Percentiles rank a stretch among this genome's conserved stretches.
phyloP scores from a whole-genome alignment of 495 filamentous ascomycete genomes.

The Penicillium soppii region DNA sequence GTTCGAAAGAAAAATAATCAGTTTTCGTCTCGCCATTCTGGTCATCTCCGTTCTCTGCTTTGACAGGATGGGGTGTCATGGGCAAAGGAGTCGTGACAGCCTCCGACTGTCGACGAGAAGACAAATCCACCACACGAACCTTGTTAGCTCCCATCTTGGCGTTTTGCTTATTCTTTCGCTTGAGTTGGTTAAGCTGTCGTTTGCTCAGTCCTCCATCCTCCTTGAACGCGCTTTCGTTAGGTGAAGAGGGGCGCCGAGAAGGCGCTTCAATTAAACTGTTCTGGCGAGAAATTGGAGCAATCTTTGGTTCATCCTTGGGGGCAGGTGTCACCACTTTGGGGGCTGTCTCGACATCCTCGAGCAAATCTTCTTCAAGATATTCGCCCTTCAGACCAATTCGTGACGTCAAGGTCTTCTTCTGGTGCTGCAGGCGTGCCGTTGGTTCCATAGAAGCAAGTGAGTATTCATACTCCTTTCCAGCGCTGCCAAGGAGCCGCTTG shows the following conservation, averaged over 20 bases:
- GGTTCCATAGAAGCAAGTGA: slow-evolving; percentile 79
- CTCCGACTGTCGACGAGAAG: slow-evolving; percentile 67
- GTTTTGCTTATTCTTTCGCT: slow-evolving; percentile 82
- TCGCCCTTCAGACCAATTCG: slow-evolving; percentile 82
- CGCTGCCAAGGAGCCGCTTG: slow-evolving; percentile 77
- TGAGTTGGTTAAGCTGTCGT: slow-evolving; percentile 88
- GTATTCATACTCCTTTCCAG: slow-evolving; percentile 79
- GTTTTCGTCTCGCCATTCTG: slow-evolving; percentile 46
- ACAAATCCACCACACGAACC: slow-evolving; percentile 84
- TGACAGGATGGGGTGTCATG: slow-evolving; percentile 66
- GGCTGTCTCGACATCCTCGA: slow-evolving; percentile 60
- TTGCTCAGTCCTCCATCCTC: slow-evolving; percentile 80
- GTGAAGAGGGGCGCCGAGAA: slow-evolving; percentile 47
- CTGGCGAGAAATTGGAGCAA: slow-evolving; percentile 32
- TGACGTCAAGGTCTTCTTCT: slow-evolving; percentile 81
- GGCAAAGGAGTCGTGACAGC: slow-evolving; percentile 60
- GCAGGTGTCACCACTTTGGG: slow-evolving; percentile 43
- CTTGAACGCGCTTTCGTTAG: slow-evolving; percentile 45
- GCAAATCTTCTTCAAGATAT: slow-evolving; percentile 80
- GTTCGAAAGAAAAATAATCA: slow-evolving; percentile 88
- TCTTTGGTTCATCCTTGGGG: slow-evolving; percentile 43
- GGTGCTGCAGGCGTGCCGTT: slow-evolving; percentile 71
- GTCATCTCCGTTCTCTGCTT: slow-evolving; percentile 59
- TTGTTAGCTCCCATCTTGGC: slow-evolving; percentile 86
- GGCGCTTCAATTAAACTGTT: slow-evolving; percentile 48